Evolutionary conservation across 257 asterid genomes (phyloP).

Genomic region (Ligustrum vulgare): DNA sequence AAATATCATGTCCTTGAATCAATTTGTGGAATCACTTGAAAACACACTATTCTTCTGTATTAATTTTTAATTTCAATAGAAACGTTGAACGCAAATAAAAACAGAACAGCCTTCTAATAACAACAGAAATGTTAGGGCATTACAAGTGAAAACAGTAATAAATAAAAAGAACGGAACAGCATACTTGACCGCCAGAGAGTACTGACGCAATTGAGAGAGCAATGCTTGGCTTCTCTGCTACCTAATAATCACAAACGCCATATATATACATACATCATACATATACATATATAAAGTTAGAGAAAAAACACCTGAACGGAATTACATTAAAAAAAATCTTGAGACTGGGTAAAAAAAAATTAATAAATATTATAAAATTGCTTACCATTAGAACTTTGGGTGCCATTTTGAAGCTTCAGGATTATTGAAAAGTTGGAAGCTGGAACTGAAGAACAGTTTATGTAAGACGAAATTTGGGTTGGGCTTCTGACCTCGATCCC

Average conservation of each 20-base stretch:
- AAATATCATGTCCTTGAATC: background rate
- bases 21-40: background rate
- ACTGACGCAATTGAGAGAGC: conserved; percentile 82
- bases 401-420: conserved; percentile 34
- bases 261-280: background rate
- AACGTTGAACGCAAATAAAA: conserved; percentile 2
- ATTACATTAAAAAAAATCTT: background rate
- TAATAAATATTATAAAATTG: no score
- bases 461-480: background rate
- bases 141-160: background rate
- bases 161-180: conserved; percentile 10
- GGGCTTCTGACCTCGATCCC: background rate
- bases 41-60: background rate
- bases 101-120: conserved; percentile 1
- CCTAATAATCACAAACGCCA: conserved; percentile 39
- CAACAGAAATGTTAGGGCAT: background rate
- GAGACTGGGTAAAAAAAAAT: background rate
- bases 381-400: conserved; percentile 57
- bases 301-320: background rate
- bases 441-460: background rate
- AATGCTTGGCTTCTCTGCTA: conserved; percentile 94
- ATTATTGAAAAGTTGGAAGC: background rate
- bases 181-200: conserved; percentile 76
- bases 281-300: background rate
- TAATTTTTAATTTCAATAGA: background rate